Evolutionary conservation across 1,139 yeast genomes (phyloP).

Genomic region (Zygosaccharomyces pseudobailii): DNA sequence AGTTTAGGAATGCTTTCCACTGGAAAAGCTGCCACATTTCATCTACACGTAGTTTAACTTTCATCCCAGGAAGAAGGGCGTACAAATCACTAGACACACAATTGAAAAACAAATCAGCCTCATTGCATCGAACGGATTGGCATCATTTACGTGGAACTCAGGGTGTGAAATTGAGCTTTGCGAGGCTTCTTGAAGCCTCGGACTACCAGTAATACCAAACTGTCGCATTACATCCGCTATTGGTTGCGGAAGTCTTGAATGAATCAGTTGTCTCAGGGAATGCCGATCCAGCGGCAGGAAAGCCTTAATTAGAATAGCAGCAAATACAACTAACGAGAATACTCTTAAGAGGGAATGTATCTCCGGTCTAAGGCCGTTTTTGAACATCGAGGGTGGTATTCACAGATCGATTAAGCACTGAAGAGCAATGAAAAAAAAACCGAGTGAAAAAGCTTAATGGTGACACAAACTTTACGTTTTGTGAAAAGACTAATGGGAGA

Average conservation of each 20-base stretch:
- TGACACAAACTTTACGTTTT: no score
- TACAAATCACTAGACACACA: slow-evolving; percentile 12
- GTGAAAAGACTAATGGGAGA: not conserved
- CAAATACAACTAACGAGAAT: slow-evolving; percentile 1
- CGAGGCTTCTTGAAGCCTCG: not conserved
- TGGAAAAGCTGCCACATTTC: no score
- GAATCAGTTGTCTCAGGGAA: not conserved
- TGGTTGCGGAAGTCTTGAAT: not conserved
- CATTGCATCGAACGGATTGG: slow-evolving; percentile 19
- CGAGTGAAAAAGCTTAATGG: no score
- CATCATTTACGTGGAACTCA: slow-evolving; percentile 22
- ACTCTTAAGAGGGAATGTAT: not conserved
- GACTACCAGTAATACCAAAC: not conserved
- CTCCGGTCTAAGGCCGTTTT: not conserved
- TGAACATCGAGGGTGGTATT: not conserved
- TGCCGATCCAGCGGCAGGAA: slow-evolving; percentile 1
- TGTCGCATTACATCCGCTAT: not conserved
- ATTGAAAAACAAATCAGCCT: slow-evolving; percentile 17
- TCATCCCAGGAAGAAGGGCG: slow-evolving; percentile 13
- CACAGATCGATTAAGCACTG: not conserved
- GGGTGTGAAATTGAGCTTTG: slow-evolving; percentile 13
- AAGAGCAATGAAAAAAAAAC: not conserved
- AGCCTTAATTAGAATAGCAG: slow-evolving; percentile 1
- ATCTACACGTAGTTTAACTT: not conserved
- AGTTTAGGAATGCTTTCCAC: not conserved